Evolutionary conservation across 306 rosid species (phyloP).

Genomic region (Purshia tridentata): DNA sequence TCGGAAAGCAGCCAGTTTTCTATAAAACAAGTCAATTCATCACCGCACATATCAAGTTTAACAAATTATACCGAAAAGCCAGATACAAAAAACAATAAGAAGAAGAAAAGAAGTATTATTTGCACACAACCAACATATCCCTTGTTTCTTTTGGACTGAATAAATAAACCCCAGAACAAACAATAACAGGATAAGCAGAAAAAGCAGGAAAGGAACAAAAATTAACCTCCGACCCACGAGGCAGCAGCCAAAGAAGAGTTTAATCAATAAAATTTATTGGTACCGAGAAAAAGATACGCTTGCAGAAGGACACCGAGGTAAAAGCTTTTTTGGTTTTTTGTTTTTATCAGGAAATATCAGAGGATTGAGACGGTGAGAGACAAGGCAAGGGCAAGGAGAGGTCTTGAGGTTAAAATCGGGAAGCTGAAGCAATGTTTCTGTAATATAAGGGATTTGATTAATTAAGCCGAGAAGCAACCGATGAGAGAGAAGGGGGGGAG

Average conservation of each 20-base stretch:
- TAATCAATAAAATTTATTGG: slow-evolving; percentile 14
- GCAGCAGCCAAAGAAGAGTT: neutral
- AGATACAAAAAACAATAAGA: slow-evolving; percentile 11
- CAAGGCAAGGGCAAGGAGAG: neutral
- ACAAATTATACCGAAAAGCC: neutral
- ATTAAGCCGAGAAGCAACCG: slow-evolving; percentile 22
- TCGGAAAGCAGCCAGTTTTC: slow-evolving; percentile 18
- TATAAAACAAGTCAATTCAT: slow-evolving; percentile 9
- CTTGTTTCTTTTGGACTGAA: neutral
- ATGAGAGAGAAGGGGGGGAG: slow-evolving; percentile 35
- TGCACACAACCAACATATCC: neutral
- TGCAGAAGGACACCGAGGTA: slow-evolving; percentile 1
- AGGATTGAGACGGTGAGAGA: neutral
- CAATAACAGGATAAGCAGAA: slow-evolving; percentile 8
- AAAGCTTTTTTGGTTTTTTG: no score
- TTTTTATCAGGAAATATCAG: no score
- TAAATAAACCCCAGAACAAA: neutral
- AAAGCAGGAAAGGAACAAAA: slow-evolving; percentile 5
- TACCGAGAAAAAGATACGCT: slow-evolving; percentile 19
- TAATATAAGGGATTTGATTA: neutral
- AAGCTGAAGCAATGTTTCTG: slow-evolving; percentile 1
- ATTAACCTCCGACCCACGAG: slow-evolving; percentile 45
- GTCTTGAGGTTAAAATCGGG: slow-evolving; percentile 6
- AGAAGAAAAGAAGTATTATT: neutral
- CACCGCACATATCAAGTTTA: neutral